Conservation (phyloP, 306 rosid genomes). For the Gynostemma pentaphyllum region DNA sequence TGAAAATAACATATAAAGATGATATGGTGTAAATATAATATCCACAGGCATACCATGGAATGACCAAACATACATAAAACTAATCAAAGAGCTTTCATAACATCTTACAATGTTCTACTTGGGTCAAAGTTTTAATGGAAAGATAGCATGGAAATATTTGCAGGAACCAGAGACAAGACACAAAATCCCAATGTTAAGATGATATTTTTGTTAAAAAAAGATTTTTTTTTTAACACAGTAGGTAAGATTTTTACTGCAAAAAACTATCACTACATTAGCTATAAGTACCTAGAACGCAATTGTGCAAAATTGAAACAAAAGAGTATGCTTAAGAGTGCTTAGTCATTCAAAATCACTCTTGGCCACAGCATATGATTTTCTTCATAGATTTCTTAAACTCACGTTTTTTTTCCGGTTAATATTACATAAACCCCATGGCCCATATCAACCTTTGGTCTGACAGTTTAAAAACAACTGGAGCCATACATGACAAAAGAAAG, state of each 20-base stretch:
- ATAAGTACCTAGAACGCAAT: neutral
- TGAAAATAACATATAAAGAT: neutral
- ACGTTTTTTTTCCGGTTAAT: neutral
- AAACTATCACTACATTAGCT: constrained; percentile 1
- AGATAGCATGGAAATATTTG: no score
- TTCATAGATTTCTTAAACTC: neutral
- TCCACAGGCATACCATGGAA: neutral
- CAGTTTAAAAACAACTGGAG: constrained; percentile 7
- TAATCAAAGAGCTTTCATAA: neutral
- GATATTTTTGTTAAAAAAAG: neutral
- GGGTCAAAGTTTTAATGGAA: no score
- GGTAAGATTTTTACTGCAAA: neutral
- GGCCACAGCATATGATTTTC: neutral
- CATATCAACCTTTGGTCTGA: neutral
- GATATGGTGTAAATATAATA: neutral
- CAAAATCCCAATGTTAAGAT: no score
- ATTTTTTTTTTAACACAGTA: neutral
- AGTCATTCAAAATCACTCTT: neutral
- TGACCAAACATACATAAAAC: neutral
- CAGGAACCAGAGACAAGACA: no score
- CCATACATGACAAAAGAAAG: constrained; percentile 7
- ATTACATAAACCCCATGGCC: neutral
- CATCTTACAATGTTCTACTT: constrained; percentile 5
- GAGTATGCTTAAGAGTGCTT: neutral
- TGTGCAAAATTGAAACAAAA: neutral